phyloP scores from a whole-genome alignment of 768 basidiomycete genomes.

The Psilocybe tampanensis region DNA sequence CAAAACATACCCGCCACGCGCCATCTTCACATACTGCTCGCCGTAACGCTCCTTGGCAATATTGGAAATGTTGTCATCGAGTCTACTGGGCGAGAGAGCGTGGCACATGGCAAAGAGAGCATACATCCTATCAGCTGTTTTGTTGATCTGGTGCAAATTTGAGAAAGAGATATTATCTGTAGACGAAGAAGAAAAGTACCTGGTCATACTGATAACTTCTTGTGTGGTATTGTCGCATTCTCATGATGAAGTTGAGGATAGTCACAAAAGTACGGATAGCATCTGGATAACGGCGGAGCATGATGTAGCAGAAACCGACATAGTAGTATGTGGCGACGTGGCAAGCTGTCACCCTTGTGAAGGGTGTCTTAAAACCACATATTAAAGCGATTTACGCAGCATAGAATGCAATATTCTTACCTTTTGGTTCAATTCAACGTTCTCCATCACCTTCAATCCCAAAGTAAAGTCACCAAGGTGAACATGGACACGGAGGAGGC shows the following conservation, averaged over 20 bases:
- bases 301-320: conserved; percentile 96
- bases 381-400: conserved; percentile 12
- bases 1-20: conserved; percentile 62
- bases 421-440: conserved; percentile 91
- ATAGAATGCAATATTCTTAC: conserved; percentile 32
- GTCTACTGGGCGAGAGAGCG: conserved; percentile 86
- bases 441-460: conserved; percentile 93
- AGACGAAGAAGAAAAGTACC: conserved; percentile 37
- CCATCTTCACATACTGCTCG: conserved; percentile 89
- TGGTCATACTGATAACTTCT: conserved; percentile 96
- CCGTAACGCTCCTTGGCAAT: conserved; percentile 91
- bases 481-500: conserved; percentile 92
- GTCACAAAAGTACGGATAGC: conserved; percentile 93
- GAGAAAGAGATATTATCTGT: neutral
- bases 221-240: conserved; percentile 97
- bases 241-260: conserved; percentile 92
- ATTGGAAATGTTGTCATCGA: conserved; percentile 94
- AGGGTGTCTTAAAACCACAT: conserved; percentile 60
- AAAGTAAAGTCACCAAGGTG: conserved; percentile 95
- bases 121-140: conserved; percentile 98
- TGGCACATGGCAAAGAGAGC: conserved; percentile 94
- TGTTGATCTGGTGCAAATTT: conserved; percentile 72
- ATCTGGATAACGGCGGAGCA: conserved; percentile 92
- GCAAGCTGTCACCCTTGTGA: conserved; percentile 94
- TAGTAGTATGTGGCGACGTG: conserved; percentile 96